Evolutionary conservation across 139 green algal species (phyloP), one percentile per base, ranked within the genome.

Genomic region (Chlamydomonas incerta): DNA sequence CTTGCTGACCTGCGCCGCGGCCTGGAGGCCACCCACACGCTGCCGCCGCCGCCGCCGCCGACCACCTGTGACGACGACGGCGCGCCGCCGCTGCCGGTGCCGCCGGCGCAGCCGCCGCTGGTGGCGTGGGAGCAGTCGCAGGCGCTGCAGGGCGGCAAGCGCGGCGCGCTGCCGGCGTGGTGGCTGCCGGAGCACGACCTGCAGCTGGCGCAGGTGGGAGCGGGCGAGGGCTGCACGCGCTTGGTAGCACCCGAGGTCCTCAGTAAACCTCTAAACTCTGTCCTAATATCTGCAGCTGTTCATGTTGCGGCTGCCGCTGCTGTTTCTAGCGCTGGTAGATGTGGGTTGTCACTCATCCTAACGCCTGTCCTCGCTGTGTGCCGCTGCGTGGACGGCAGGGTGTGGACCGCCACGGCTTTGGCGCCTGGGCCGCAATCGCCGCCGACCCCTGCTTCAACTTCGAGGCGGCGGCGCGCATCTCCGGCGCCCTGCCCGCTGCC

Each of bases 121-220:
- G 63, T 74, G 11, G 66, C 47, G 8, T 85, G 79, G 79, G 79
- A 75, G 79, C 47, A 50, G 8, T 50, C 41, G 41, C 41, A 50
- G 41, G 5, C 41, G 41, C 41, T 50, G 26, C 18, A 75, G 47
- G 20, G 37, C 66, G 47, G 31, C 10, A 67, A 68, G 79, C 79
- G 79, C 26, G 80, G 80, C 0, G 80, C 33, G 41, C 68, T 86
- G 80, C 80, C 80, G 26, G 26, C 28, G 34, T 86, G 80, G 80
- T 86, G 80, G 80, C 68, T 46, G 80, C 68, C 80, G 35, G 52
- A 80, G 52, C 80, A 86, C 35, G 68, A 86, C 50, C 8, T 31
- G 55, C 68, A 86, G 80, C 80, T 86, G 80, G 68, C 55, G 11
- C 21, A 50, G 41, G 41, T 50, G 41, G 6, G 41, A n/a, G n/a